Conservation (phyloP, 2,329 filamentous ascomycete species). For the Metarhizium guizhouense region DNA sequence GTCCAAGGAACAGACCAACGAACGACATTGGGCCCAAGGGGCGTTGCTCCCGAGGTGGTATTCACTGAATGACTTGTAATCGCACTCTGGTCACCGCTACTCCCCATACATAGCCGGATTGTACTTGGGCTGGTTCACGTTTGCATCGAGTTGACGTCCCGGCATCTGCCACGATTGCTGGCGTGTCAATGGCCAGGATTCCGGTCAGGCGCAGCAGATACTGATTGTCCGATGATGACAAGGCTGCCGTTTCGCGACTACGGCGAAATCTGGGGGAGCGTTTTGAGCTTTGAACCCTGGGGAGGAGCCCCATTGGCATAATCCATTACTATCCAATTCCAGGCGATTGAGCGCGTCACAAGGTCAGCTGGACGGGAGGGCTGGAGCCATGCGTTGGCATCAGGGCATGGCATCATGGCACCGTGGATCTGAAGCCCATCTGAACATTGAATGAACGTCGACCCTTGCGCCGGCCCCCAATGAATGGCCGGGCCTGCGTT, state of each 20-base stretch:
- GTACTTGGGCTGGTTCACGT: not conserved
- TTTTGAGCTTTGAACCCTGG: not conserved
- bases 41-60: too few relatives aligned
- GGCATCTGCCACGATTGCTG: too few relatives aligned
- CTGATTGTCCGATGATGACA: not conserved
- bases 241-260: not conserved
- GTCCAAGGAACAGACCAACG: too few relatives aligned
- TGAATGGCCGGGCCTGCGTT: too few relatives aligned
- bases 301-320: not conserved
- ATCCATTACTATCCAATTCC: not conserved
- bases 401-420: conserved; percentile 3
- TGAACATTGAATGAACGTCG: too few relatives aligned
- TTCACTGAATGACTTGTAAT: too few relatives aligned
- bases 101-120: too few relatives aligned
- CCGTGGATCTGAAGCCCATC: not conserved
- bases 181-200: too few relatives aligned
- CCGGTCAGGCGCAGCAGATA: not conserved
- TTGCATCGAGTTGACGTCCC: not conserved
- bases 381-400: conserved; percentile 7
- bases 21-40: too few relatives aligned
- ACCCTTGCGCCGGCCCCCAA: too few relatives aligned
- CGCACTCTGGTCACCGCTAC: too few relatives aligned
- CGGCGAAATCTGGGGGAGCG: not conserved
- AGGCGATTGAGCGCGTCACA: conserved; percentile 5
- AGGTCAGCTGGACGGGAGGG: conserved; percentile 9